Evolutionary conservation across 2,329 filamentous ascomycete species (phyloP), one percentile per base, ranked within the genome.

Genomic region (Cercospora beticola): DNA sequence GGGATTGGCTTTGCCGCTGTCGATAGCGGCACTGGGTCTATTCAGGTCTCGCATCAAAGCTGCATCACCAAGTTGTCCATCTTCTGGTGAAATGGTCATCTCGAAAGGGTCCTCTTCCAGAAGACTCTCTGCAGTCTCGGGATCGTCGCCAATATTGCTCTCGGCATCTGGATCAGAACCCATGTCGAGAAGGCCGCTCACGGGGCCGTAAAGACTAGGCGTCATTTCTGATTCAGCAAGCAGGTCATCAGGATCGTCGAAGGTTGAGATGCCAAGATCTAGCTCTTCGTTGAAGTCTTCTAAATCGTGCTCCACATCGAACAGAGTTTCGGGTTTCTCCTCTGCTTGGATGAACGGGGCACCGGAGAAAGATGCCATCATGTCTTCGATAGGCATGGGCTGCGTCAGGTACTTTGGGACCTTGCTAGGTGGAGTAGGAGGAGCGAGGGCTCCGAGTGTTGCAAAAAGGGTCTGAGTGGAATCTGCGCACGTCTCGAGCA

Each of bases 401-500:
- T 94, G 88, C 0, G 94, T 97, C 40, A 92, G 87, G 78, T 97
- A 99, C 77, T 95, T 95, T 72, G 90, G 87, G 73, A 91, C 90
- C 70, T 90, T 92, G 75, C 88, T 94, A 1, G 94, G 93, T 0
- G 93, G 90, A 7, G 88, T 89, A 0, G 95, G 94, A 4, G 94
- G 95, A 43, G 90, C 89, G 4, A 99, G 84, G 0, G 91, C 93
- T 75, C 91, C 92, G 16, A 94, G 82, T 52, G 97, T 86, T 1
- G 87, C 86, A 63, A 97, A 90, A 14, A 99, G 85, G 0, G 95
- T 99, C 78, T 97, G 93, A 0, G 93, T 98, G 1, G 95, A 99
- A 80, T 99, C 95, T 31, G 95, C 95, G 76, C 96, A 99, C 0
- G 94, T 96, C 79, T 99, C 95, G 6, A 99, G 82, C 36, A 99